Base-by-base conservation (phyloP, 2,329 filamentous ascomycete species). In the Amphichorda felina region DNA sequence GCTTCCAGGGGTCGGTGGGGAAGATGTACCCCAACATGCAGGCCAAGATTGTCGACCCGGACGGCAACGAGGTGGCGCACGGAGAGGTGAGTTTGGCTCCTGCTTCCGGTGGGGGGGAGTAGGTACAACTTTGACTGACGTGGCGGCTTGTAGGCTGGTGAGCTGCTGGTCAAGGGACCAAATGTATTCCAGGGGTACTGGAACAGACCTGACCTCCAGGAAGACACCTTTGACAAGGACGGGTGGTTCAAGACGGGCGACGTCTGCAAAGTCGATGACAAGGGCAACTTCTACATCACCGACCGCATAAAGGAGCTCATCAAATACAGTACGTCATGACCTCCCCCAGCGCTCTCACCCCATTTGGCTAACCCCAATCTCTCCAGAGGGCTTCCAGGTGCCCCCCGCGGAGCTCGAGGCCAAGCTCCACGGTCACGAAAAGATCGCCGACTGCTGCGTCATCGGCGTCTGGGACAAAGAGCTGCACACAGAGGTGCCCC, bases 171-270 rank as follows among this genome's bases (percentile, higher is more conserved):
- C 36, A 77, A 77, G 38, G 86, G 86, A 0, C 84, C 85, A 0
- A 91, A 91, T 41, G 64, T 89, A 14, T 88, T 88, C 60, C 66
- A 72, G 45, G 86, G 83, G 2, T 94, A 89, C 50, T 68, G 80
- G 45, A 84, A 86, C 48, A 82, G 82, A 38, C 70, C 75, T 0
- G 72, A 80, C 41, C 74, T 79, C 3, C 86, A 84, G 3, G 64
- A 63, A 3, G 77, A 84, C 31, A 77, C 81, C 0, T 75, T 91
- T 41, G 82, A 81, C 3, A 45, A 63, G 0, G 85, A 93, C 43
- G 85, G 85, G 1, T 95, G 78, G 64, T 94, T 94, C 68, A 88
- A 80, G 57, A 94, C 88, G 0, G 88, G 88, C 2, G 88, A 95
- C 49, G 77, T 94, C 18, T 83, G 85, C 4, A 78, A 83, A 43